phyloP scores from a whole-genome alignment of 768 basidiomycete genomes.

The Sarcodon aspratus region DNA sequence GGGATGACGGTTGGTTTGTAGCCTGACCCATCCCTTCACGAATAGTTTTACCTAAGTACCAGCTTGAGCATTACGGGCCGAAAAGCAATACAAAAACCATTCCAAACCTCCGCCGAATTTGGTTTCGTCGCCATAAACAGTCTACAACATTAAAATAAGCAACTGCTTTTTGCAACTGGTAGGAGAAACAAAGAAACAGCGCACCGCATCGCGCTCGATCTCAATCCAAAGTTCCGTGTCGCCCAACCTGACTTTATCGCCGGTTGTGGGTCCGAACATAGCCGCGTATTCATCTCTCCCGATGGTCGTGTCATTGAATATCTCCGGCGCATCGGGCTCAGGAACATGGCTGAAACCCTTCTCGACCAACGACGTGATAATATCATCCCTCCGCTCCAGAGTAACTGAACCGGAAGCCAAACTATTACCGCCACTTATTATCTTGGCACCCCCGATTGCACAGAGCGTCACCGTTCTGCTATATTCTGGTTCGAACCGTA shows the following conservation, averaged over 20 bases:
- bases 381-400: slow-evolving; percentile 28
- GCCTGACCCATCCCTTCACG: slow-evolving; percentile 97
- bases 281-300: slow-evolving; percentile 69
- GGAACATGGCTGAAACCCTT: slow-evolving; percentile 62
- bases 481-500: slow-evolving; percentile 94
- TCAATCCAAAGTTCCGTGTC: slow-evolving; percentile 89
- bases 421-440: slow-evolving; percentile 71
- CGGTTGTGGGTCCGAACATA: slow-evolving; percentile 93
- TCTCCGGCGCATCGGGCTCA: slow-evolving; percentile 48
- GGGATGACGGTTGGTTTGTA: slow-evolving; percentile 51
- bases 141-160: slow-evolving; percentile 25
- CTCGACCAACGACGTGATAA: slow-evolving; percentile 36
- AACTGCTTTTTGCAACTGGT: not conserved
- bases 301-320: slow-evolving; percentile 42
- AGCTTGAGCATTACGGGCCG: not conserved
- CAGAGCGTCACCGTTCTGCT: slow-evolving; percentile 75
- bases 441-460: slow-evolving; percentile 57
- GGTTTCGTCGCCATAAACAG: slow-evolving; percentile 90
- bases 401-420: slow-evolving; percentile 52
- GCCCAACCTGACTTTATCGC: slow-evolving; percentile 80
- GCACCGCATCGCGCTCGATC: slow-evolving; percentile 77
- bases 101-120: slow-evolving; percentile 88
- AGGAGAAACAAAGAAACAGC: not conserved
- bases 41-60: slow-evolving; percentile 69
- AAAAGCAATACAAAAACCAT: not conserved